phyloP scores from a whole-genome alignment of 2,329 filamentous ascomycete species.

The Aureobasidium sp. region DNA sequence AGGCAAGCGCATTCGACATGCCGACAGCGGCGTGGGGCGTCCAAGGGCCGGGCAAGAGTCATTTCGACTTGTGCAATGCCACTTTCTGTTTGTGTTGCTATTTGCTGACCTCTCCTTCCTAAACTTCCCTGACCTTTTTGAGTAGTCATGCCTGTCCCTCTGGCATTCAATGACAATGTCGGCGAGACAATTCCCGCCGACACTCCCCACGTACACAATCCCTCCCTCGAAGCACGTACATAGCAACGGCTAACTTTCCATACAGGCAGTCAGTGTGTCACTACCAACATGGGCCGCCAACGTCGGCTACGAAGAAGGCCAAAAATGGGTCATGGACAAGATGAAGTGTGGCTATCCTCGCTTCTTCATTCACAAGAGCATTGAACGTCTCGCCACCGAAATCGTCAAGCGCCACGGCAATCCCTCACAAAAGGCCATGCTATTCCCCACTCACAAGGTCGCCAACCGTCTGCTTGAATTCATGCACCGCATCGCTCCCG shows the following conservation, averaged over 20 bases:
- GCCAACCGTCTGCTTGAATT: slow-evolving; percentile 72
- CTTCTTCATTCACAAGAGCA: slow-evolving; percentile 86
- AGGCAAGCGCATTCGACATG: neutral
- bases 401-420: slow-evolving; percentile 60
- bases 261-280: slow-evolving; percentile 88
- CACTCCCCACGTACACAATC: slow-evolving; percentile 62
- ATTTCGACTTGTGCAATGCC: neutral
- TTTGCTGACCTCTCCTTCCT: slow-evolving; percentile 19
- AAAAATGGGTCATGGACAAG: slow-evolving; percentile 74
- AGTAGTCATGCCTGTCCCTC: slow-evolving; percentile 14
- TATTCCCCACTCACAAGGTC: slow-evolving; percentile 67
- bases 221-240: neutral
- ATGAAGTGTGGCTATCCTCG: slow-evolving; percentile 91
- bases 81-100: neutral
- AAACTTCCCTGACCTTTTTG: slow-evolving; percentile 18
- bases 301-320: slow-evolving; percentile 87
- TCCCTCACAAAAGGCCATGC: slow-evolving; percentile 57
- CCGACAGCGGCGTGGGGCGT: slow-evolving; percentile 2
- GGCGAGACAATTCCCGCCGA: slow-evolving; percentile 71
- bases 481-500: slow-evolving; percentile 53
- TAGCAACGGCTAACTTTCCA: slow-evolving; percentile 12
- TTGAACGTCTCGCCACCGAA: slow-evolving; percentile 63
- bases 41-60: neutral
- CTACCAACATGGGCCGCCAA: slow-evolving; percentile 89
- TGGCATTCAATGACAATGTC: slow-evolving; percentile 31